Evolutionary conservation across 2,329 filamentous ascomycete genomes (phyloP), one percentile per base, ranked within the genome.

Genomic region (Calonectria leucothoes): DNA sequence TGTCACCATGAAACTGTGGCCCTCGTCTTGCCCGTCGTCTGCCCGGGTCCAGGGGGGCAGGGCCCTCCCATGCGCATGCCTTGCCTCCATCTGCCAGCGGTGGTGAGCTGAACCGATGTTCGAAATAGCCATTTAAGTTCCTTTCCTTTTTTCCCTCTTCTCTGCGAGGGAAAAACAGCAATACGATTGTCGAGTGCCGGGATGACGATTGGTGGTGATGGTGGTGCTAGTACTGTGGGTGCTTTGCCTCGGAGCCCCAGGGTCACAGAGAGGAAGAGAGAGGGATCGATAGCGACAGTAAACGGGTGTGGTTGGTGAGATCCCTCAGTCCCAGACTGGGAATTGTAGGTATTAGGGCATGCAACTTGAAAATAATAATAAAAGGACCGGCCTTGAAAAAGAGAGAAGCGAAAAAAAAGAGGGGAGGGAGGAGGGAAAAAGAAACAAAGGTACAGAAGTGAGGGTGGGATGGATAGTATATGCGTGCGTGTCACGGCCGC

Each of bases 21-120:
- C 71, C 49, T 78, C 68, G 17, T 79, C 75, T 57, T 20, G 11
- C 27, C 59, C 73, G 29, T 79, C 78, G 49, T 82, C 81, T n/a
- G 71, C 80, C 27, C 74, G 74, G 17, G 81, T 82, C 81, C 81
- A 83, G 10, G 74, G 69, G 2, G 79, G 79, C 10, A 80, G 65
- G 42, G 65, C 64, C 55, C 71, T 71, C 23, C 72, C 70, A 45
- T 76, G 72, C 52, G 66, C 73, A 37, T 72, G 75, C 67, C 74
- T 75, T 42, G 70, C 72, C 65, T 77, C 70, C 48, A 65, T 69
- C 37, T 78, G 73, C 77, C 77, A 79, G 57, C 72, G 76, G 67
- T 69, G 35, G 42, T 74, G 71, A 48, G 48, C 67, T 66, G 70
- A 64, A 23, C 77, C 74, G n/a, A 69, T 37, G 29, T 69, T 52